Conservation (phyloP, 768 basidiomycete species). For the Leccinum broughii region DNA sequence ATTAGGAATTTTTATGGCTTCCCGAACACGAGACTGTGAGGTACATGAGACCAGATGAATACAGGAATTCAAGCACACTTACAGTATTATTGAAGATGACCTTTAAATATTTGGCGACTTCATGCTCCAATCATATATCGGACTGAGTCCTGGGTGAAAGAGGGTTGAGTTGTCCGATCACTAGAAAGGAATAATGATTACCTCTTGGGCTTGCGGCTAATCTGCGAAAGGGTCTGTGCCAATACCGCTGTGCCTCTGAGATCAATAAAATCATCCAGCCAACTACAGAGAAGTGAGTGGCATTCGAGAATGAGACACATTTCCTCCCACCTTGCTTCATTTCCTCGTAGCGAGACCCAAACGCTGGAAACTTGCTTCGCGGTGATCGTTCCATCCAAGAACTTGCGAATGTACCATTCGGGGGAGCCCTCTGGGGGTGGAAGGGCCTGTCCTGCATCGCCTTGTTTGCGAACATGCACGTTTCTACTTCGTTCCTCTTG, state of each 20-base stretch:
- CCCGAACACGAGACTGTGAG: constrained; percentile 60
- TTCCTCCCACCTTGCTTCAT: constrained; percentile 67
- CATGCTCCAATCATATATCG: constrained; percentile 79
- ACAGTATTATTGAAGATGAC: constrained; percentile 73
- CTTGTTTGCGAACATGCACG: constrained; percentile 59
- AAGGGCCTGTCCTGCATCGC: constrained; percentile 55
- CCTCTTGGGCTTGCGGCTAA: constrained; percentile 75
- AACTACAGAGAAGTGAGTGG: constrained; percentile 46
- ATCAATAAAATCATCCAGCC: constrained; percentile 75
- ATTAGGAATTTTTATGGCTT: constrained; percentile 70
- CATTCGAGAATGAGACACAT: not conserved
- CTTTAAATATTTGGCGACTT: constrained; percentile 85
- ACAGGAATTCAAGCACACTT: constrained; percentile 23
- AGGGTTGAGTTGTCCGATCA: not conserved
- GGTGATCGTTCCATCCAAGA: constrained; percentile 84
- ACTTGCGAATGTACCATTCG: constrained; percentile 91
- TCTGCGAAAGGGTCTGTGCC: constrained; percentile 71
- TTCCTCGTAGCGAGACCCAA: constrained; percentile 74
- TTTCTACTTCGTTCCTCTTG: constrained; percentile 67
- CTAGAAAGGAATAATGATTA: constrained; percentile 28
- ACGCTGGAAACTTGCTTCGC: constrained; percentile 77
- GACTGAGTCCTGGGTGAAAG: constrained; percentile 30
- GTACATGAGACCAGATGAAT: constrained; percentile 12
- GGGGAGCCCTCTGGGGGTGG: constrained; percentile 69
- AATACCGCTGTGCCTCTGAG: constrained; percentile 85